A percentile compares a stretch with the other conserved stretches of the same genome.
phyloP scores from a whole-genome alignment of 768 basidiomycete species.

The Leccinum subgranulosum region DNA sequence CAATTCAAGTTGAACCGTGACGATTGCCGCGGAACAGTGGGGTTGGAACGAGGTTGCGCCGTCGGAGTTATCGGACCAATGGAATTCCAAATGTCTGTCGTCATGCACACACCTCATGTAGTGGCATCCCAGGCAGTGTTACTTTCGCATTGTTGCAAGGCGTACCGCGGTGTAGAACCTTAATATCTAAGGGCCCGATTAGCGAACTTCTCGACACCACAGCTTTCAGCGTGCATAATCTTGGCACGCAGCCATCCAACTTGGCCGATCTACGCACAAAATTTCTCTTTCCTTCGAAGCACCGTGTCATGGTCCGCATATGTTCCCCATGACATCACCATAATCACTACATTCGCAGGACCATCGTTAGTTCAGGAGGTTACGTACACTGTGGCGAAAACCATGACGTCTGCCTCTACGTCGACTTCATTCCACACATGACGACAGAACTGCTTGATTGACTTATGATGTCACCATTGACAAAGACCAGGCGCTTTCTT shows the following conservation, averaged over 20 bases:
- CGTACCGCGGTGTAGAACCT: slow-evolving; percentile 2
- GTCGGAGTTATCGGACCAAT: neutral
- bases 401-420: slow-evolving; percentile 17
- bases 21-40: neutral
- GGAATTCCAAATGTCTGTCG: neutral
- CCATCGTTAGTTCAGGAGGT: neutral
- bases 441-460: slow-evolving; percentile 34
- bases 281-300: slow-evolving; percentile 42
- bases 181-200: slow-evolving; percentile 2
- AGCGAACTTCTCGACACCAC: slow-evolving; percentile 1
- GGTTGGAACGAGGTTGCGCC: neutral
- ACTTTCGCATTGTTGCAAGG: slow-evolving; percentile 11
- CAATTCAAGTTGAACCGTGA: neutral
- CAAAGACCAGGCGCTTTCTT: slow-evolving; percentile 12
- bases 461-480: slow-evolving; percentile 43
- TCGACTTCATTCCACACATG: slow-evolving; percentile 21
- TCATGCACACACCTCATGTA: neutral
- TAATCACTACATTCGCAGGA: slow-evolving; percentile 40
- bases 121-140: neutral
- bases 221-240: slow-evolving; percentile 28
- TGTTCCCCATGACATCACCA: slow-evolving; percentile 32
- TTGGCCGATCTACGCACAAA: slow-evolving; percentile 61
- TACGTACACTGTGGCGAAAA: slow-evolving; percentile 17
- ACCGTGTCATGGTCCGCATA: slow-evolving; percentile 42
- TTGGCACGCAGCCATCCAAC: slow-evolving; percentile 33